Evolutionary conservation across 2,329 filamentous ascomycete genomes (phyloP).

Genomic region (Didymellaceae sp.): DNA sequence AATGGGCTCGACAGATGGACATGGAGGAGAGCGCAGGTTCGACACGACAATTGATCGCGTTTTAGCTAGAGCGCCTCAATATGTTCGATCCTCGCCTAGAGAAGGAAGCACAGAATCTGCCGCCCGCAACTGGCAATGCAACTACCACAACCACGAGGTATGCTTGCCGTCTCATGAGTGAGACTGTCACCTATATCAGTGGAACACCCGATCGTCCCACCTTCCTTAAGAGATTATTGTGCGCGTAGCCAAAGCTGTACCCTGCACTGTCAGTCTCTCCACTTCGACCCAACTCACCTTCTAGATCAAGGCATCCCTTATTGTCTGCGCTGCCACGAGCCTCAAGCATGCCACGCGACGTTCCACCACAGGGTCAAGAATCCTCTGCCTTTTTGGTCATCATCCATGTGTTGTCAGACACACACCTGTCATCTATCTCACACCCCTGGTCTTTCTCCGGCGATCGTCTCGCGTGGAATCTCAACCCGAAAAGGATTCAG

Average conservation of each 20-base stretch:
- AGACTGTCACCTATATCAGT: too few species aligned
- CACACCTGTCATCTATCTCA: neutral
- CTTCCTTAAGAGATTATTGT: neutral
- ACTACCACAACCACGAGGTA: too few species aligned
- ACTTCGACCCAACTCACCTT: conserved; percentile 13
- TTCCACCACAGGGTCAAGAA: neutral
- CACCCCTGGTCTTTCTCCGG: conserved; percentile 1
- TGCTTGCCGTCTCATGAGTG: too few species aligned
- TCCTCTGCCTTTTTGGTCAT: neutral
- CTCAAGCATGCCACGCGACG: conserved; percentile 4
- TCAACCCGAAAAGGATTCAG: neutral
- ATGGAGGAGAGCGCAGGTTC: too few species aligned
- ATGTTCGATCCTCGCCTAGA: too few species aligned
- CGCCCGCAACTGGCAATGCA: neutral
- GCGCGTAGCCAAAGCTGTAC: neutral
- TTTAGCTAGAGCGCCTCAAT: too few species aligned
- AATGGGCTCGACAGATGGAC: too few species aligned
- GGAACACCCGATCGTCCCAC: neutral
- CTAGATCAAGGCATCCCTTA: conserved; percentile 3
- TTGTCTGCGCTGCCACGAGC: neutral
- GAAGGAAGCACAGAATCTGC: too few species aligned
- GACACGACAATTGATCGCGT: too few species aligned
- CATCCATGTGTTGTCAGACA: neutral
- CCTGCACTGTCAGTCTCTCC: conserved; percentile 3
- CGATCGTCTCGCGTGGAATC: conserved; percentile 5